These are phyloP conservation scores for Excoecaria agallocha DNA, from an alignment of 345 rosid genomes.

Conservation along the genomic window DNA sequence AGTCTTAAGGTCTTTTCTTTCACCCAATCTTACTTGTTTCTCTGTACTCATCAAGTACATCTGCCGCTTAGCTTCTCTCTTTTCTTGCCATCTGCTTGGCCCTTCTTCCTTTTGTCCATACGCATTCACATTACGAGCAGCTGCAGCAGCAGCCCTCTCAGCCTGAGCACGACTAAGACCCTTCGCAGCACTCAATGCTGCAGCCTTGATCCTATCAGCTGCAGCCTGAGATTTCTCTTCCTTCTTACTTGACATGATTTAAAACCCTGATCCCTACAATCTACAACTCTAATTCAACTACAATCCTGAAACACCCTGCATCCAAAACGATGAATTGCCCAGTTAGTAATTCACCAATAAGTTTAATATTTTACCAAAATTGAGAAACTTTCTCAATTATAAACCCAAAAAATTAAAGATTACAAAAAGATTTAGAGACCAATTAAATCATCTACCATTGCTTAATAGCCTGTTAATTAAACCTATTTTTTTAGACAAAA, in stretches of 20 bases:
- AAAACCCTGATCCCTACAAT: neutral
- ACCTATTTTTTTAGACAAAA: no score
- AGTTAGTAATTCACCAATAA: neutral
- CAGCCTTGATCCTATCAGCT: constrained; percentile 90
- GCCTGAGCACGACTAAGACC: constrained; percentile 98
- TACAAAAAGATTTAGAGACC: no score
- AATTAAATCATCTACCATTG: neutral
- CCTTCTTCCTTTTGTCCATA: constrained; percentile 99
- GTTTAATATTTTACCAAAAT: neutral
- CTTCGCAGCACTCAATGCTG: constrained; percentile 78
- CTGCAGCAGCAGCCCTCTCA: constrained; percentile 90
- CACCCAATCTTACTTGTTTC: constrained; percentile 85
- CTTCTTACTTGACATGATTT: constrained; percentile 75
- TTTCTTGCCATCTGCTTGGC: constrained; percentile 99
- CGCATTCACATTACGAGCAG: constrained; percentile 91
- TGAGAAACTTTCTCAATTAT: neutral
- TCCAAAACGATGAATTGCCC: neutral
- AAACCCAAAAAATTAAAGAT: neutral
- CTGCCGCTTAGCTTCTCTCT: constrained; percentile 91
- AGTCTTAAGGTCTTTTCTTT: constrained; percentile 75
- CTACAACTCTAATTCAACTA: neutral
- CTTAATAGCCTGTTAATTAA: no score
- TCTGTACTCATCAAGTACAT: constrained; percentile 99
- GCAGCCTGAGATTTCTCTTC: constrained; percentile 90
- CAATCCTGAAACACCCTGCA: neutral